Evolutionary conservation across 495 filamentous ascomycete species (phyloP).

Genomic region (Hypoxylon perforatum): DNA sequence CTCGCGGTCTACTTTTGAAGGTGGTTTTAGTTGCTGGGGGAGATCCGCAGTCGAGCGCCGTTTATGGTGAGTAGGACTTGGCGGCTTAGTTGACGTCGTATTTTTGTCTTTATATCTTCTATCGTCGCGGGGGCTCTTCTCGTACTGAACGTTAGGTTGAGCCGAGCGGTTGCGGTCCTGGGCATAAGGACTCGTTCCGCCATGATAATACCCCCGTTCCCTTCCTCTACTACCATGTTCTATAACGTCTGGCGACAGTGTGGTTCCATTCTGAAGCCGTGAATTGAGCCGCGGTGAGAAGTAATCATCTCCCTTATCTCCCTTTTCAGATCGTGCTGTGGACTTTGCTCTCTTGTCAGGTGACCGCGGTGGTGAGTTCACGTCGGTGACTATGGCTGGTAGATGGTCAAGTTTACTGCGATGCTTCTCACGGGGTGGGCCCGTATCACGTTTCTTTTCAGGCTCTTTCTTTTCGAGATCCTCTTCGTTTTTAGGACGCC

Average conservation of each 20-base stretch:
- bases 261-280: constrained; percentile 25
- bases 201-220: constrained; percentile 54
- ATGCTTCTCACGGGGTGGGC: constrained; percentile 33
- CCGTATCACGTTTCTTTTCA: constrained; percentile 28
- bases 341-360: constrained; percentile 41
- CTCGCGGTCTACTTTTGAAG: constrained; percentile 30
- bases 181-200: constrained; percentile 31
- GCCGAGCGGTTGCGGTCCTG: constrained; percentile 39
- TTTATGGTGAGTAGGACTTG: constrained; percentile 42
- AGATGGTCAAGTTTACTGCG: constrained; percentile 41
- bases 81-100: constrained; percentile 18
- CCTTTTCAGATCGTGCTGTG: constrained; percentile 43
- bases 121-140: constrained; percentile 35
- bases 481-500: constrained; percentile 47
- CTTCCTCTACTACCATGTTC: constrained; percentile 50
- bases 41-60: constrained; percentile 39
- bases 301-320: constrained; percentile 40
- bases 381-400: constrained; percentile 44
- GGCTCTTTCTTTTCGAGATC: constrained; percentile 29
- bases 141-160: constrained; percentile 36
- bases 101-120: constrained; percentile 38
- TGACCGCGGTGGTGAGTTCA: constrained; percentile 12
- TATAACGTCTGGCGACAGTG: constrained; percentile 46
- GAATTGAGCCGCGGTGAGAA: constrained; percentile 43
- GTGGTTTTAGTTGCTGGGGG: constrained; percentile 26